Percentiles rank a stretch among this genome's conserved stretches.
Evolutionary conservation across 768 basidiomycete species (phyloP).

Genomic region (Tubosaeta sp.): DNA sequence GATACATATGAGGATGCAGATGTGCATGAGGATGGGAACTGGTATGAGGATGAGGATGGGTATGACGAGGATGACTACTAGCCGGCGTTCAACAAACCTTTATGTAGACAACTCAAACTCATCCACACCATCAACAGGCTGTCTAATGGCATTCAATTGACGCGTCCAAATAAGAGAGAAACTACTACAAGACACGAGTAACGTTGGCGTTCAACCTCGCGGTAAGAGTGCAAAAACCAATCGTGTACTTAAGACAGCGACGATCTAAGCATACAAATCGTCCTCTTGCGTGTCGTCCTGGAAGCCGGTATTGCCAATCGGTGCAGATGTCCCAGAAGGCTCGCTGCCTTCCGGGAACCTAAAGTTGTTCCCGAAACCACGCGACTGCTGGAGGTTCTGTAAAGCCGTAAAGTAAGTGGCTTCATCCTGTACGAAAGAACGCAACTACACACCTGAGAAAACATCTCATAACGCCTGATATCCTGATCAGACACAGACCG

Average conservation of each 20-base stretch:
- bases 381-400: conserved; percentile 85
- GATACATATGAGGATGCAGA: too few relatives aligned
- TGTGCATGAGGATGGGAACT: too few relatives aligned
- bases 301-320: conserved; percentile 72
- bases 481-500: conserved; percentile 76
- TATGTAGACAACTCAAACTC: not conserved
- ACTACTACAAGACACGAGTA: conserved; percentile 6
- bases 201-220: not conserved
- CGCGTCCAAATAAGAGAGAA: conserved; percentile 1
- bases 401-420: conserved; percentile 2
- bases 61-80: too few relatives aligned
- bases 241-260: not conserved
- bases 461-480: conserved; percentile 98
- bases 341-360: conserved; percentile 87
- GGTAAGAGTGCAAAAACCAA: not conserved
- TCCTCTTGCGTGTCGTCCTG: conserved; percentile 85
- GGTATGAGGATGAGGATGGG: too few relatives aligned
- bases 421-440: not conserved
- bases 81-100: too few relatives aligned
- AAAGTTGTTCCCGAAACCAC: conserved; percentile 92
- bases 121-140: not conserved
- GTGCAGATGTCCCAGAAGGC: conserved; percentile 33
- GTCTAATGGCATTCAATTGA: conserved; percentile 12
- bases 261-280: conserved; percentile 75
- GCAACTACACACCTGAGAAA: conserved; percentile 64